Evolutionary conservation across 225 moss, liverwort and hornwort genomes (phyloP).

Genomic region (Pseudisothecium myosuroides): DNA sequence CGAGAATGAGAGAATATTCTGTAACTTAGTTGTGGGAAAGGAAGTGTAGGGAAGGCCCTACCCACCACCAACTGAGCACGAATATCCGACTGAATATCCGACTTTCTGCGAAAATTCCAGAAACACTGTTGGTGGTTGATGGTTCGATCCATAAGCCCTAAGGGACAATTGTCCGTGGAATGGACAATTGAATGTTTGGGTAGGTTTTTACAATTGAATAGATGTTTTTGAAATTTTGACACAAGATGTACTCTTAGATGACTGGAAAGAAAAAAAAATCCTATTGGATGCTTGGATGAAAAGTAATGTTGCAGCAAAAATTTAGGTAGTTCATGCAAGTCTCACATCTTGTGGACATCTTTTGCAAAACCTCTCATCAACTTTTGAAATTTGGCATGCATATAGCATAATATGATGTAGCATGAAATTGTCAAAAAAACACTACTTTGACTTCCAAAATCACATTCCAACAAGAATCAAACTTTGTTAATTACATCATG

Average conservation of each 20-base stretch:
- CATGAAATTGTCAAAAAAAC: not conserved
- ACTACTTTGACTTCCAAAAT: not conserved
- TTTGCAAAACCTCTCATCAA: not conserved
- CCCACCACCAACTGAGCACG: not conserved
- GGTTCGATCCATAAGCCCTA: not conserved
- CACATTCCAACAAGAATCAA: not conserved
- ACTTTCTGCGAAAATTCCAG: not conserved
- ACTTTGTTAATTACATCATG: fast-evolving
- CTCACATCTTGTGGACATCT: not conserved
- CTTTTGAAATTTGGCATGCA: not conserved
- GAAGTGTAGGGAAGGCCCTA: not conserved
- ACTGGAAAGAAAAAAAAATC: no score
- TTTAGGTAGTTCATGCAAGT: not conserved
- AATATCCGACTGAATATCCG: not conserved
- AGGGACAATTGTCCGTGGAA: no score
- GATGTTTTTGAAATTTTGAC: not conserved
- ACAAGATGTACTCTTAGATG: no score
- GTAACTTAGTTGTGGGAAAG: not conserved
- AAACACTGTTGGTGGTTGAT: not conserved
- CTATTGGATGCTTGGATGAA: no score
- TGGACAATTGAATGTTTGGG: not conserved
- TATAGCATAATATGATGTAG: not conserved
- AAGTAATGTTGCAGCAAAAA: fast-evolving
- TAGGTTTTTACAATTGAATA: not conserved
- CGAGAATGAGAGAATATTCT: not conserved